phyloP scores from a whole-genome alignment of 73 alveolate species.

The Urostyla sp. region DNA sequence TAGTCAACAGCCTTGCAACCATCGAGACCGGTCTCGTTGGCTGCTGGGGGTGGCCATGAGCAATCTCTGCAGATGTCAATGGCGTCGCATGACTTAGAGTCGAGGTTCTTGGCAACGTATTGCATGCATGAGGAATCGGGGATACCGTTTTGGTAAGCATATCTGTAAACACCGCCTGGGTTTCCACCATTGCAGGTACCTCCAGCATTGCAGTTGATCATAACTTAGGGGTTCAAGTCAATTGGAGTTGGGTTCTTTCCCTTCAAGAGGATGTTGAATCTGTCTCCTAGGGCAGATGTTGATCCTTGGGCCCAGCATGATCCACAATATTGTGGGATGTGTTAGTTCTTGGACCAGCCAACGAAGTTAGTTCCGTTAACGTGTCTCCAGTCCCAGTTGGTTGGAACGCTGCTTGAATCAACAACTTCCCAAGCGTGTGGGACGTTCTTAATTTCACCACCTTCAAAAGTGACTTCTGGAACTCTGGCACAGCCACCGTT shows the following conservation, averaged over 20 bases:
- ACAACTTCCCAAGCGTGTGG: conserved; percentile 31
- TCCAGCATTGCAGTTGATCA: conserved; percentile 81
- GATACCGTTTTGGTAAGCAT: conserved; percentile 71
- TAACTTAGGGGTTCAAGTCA: conserved; percentile 73
- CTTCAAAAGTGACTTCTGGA: not conserved
- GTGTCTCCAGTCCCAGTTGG: conserved; percentile 54
- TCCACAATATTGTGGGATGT: conserved; percentile 78
- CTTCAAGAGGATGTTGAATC: conserved; percentile 76
- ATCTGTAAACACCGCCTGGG: conserved; percentile 77
- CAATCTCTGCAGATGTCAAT: conserved; percentile 77
- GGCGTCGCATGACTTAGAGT: conserved; percentile 65
- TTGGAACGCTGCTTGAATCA: conserved; percentile 16
- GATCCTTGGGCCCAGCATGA: conserved; percentile 88
- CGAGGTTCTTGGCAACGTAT: conserved; percentile 79
- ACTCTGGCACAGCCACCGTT: conserved; percentile 27
- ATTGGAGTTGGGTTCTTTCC: conserved; percentile 70
- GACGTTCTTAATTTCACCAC: not conserved
- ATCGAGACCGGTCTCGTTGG: conserved; percentile 56
- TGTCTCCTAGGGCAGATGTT: conserved; percentile 77
- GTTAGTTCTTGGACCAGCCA: conserved; percentile 46
- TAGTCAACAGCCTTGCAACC: conserved; percentile 76
- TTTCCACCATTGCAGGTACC: conserved; percentile 86
- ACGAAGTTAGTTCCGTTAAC: conserved; percentile 44
- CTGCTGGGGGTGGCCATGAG: conserved; percentile 70
- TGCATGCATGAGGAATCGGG: conserved; percentile 82